Evolutionary conservation across 2,329 filamentous ascomycete genomes (phyloP), one percentile per base, ranked within the genome.

Genomic region (Sporothrix curviconia): DNA sequence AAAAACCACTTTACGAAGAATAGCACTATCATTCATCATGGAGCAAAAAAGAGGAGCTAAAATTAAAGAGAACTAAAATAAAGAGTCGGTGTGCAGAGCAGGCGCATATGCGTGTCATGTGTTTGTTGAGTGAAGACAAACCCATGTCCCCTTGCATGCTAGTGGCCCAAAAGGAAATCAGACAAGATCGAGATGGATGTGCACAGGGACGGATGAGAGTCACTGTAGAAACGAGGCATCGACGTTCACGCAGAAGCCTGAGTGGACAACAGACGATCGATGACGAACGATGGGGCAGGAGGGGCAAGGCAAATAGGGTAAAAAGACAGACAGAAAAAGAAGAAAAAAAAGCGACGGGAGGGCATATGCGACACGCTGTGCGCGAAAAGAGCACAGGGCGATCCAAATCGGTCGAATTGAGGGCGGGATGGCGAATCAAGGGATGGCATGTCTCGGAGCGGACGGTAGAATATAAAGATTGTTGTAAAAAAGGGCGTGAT

Each of bases 131-230:
- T 32, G 44, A 32, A 14, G n/a, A 36, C 19, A 50, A 28, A 36
- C 44, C 55, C 55, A 42, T 56, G 37, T 56, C 28, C 34, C 54
- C 55, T 56, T 56, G 55, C 55, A 56, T 56, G 55, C 55, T 43
- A 43, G 55, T 43, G 46, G 44, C 55, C 42, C 7, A 51, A 50
- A 56, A 17, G 34, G 28, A 47, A 50, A 43, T 14, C 17, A 34
- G 28, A 25, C 42, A 15, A 17, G 51, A 25, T 22, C 50, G 37
- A 32, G n/a, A 53, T 42, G 37, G 15, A 32, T 12, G 25, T 37
- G 32, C 14, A 9, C 34, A 44, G 53, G 42, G 40, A 44, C 30
- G 17, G 11, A 22, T 19, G 34, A 24, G 9, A 34, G 42, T 55
- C 39, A 44, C 52, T 55, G 52, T 17, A 44, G 52, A 55, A 55